Percentiles rank a stretch among this genome's conserved stretches.
These are phyloP conservation scores for Picea sitchensis DNA, from an alignment of 75 land plant genomes.

Conservation along the genomic window DNA sequence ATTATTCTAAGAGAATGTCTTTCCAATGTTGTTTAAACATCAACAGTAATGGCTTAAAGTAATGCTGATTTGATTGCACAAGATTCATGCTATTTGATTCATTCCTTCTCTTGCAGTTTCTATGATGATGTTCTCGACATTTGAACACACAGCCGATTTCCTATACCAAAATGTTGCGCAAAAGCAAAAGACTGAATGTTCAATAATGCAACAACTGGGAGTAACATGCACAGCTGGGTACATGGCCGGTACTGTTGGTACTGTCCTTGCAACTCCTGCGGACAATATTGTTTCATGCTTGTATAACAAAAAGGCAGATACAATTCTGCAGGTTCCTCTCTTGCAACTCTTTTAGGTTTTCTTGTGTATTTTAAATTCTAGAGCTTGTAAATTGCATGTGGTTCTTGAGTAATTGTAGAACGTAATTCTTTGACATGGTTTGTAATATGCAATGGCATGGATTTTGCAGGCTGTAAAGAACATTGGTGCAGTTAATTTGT, in stretches of 20 bases:
- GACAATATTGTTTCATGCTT: conserved; percentile 81
- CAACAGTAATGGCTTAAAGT: not conserved
- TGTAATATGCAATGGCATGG: not conserved
- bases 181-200: conserved; percentile 69
- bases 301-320: conserved; percentile 66
- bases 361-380: not conserved
- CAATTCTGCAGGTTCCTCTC: conserved; percentile 46
- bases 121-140: conserved; percentile 94
- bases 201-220: conserved; percentile 63
- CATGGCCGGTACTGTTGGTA: conserved; percentile 75
- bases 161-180: conserved; percentile 55
- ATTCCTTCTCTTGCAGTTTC: conserved; percentile 53
- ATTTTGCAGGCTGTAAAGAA: conserved; percentile 70
- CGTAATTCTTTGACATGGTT: not conserved
- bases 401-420: not conserved
- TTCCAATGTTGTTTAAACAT: no score
- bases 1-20: no score
- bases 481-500: conserved; percentile 69
- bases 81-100: not conserved
- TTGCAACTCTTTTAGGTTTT: not conserved
- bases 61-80: not conserved
- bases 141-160: conserved; percentile 85
- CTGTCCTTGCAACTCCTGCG: conserved; percentile 84
- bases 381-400: not conserved
- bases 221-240: conserved; percentile 88